Conservation (phyloP, 345 rosid genomes). For the Mercurialis annua region DNA sequence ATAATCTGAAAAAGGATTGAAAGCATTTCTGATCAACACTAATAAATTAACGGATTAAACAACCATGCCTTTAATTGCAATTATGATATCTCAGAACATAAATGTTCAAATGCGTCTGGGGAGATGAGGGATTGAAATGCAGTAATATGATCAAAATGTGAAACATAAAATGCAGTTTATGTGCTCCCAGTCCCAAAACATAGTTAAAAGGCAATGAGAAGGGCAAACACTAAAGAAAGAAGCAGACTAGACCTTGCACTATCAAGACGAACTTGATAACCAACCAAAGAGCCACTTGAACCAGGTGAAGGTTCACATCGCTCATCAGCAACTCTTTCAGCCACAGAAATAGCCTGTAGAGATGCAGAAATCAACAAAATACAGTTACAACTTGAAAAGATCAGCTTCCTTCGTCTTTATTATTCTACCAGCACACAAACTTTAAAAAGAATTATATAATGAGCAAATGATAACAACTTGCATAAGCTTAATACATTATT, state of each 20-base stretch:
- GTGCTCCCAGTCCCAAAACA: neutral
- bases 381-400: constrained; percentile 1
- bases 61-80: neutral
- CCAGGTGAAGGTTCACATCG: constrained; percentile 90
- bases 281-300: constrained; percentile 74
- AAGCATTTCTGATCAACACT: neutral
- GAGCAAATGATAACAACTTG: neutral
- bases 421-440: neutral
- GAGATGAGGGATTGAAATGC: neutral
- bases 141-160: neutral
- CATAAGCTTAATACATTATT: neutral
- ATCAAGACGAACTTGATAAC: constrained; percentile 98
- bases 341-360: constrained; percentile 98
- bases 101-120: neutral
- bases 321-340: constrained; percentile 94
- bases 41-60: neutral
- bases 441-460: neutral
- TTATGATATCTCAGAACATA: neutral
- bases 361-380: too few relatives aligned
- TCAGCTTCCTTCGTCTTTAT: neutral
- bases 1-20: constrained; percentile 6
- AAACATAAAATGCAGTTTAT: constrained; percentile 3
- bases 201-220: neutral
- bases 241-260: constrained; percentile 64
- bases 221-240: too few relatives aligned